These are phyloP conservation scores for Coemansia sp. DNA, from an alignment of 192 early-diverging fungal species.

Conservation along the genomic window DNA sequence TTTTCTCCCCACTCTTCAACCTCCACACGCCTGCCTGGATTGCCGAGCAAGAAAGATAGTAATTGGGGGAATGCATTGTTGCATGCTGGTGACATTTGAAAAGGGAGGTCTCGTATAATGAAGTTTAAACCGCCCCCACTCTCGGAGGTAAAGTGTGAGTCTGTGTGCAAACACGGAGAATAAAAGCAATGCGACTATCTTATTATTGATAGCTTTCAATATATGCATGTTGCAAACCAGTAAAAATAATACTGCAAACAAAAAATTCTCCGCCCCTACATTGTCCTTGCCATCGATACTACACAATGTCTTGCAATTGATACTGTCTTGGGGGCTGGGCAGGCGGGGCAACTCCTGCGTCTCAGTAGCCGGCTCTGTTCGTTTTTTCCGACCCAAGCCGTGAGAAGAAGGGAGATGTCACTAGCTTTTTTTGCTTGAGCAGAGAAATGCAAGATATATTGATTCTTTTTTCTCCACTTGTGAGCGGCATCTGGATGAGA, in stretches of 20 bases:
- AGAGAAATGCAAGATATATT: too few relatives aligned
- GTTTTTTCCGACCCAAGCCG: slow-evolving; percentile 1
- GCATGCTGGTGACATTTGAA: not conserved
- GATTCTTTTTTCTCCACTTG: too few relatives aligned
- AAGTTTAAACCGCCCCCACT: not conserved
- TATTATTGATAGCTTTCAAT: slow-evolving; percentile 1
- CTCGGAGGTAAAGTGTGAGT: not conserved
- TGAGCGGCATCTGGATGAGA: not conserved
- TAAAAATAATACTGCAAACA: not conserved
- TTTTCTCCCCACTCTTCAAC: not conserved
- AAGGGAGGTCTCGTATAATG: not conserved
- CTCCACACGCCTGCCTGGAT: not conserved
- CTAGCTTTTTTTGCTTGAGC: too few relatives aligned
- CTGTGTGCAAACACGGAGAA: too few relatives aligned
- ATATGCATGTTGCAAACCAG: slow-evolving; percentile 1
- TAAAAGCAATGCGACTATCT: not conserved
- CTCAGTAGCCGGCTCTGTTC: not conserved
- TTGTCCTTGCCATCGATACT: not conserved
- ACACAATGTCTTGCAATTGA: too few relatives aligned
- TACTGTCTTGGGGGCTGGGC: too few relatives aligned
- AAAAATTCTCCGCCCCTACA: not conserved
- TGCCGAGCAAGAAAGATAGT: not conserved
- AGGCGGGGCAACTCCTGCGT: not conserved
- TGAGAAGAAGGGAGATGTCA: not conserved
- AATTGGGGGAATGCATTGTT: not conserved